phyloP scores from a whole-genome alignment of 148 eudicot genomes.

The Silene uniflora region DNA sequence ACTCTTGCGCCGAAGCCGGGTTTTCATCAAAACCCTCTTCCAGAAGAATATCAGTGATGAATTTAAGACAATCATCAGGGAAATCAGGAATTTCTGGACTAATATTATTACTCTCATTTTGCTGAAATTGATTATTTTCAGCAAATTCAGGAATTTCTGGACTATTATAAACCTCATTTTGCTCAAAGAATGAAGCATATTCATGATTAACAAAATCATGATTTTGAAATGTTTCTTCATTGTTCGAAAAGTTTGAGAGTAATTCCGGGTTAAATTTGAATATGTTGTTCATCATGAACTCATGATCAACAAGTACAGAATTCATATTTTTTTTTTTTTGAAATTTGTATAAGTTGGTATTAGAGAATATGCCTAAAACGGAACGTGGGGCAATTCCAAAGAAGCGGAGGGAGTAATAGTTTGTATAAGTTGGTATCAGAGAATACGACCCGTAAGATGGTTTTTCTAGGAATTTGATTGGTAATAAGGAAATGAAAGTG shows the following conservation, averaged over 20 bases:
- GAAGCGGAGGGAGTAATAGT: no score
- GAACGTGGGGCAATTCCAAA: no score
- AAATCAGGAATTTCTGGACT: conserved; percentile 30
- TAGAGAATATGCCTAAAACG: no score
- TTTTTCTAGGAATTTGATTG: background rate
- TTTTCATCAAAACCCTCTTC: conserved; percentile 44
- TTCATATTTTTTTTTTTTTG: conserved; percentile 8
- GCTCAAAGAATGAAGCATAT: background rate
- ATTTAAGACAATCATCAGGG: conserved; percentile 46
- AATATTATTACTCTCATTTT: background rate
- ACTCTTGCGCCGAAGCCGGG: conserved; percentile 41
- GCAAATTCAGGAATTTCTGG: conserved; percentile 10
- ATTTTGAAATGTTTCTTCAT: conserved; percentile 19
- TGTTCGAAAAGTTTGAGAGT: conserved; percentile 20
- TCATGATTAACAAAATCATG: conserved; percentile 21
- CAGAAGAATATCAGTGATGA: conserved; percentile 50
- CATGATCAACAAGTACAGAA: conserved; percentile 32
- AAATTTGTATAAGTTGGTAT: no score
- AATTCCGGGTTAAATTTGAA: conserved; percentile 30
- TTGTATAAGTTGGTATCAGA: no score
- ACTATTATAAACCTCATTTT: background rate
- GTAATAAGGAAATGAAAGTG: conserved; percentile 2
- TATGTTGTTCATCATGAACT: conserved; percentile 26
- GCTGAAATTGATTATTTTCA: background rate
- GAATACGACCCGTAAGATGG: no score